A percentile compares a stretch with the other conserved stretches of the same genome.
Conservation (phyloP, 2,329 filamentous ascomycete genomes). For the Gnomoniopsis smithogilvyi region DNA sequence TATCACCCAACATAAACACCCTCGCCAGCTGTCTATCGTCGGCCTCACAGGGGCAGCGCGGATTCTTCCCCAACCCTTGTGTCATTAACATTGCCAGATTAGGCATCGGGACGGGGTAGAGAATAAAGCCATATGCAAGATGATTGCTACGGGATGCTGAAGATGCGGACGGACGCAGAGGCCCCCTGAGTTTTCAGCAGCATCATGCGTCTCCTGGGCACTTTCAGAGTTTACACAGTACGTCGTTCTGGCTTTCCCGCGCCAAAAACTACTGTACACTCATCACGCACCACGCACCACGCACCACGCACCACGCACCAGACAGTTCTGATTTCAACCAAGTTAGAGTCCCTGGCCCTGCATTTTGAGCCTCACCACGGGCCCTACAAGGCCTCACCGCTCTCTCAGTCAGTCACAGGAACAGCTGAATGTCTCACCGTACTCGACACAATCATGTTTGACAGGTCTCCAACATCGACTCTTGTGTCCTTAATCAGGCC, state of each 20-base stretch:
- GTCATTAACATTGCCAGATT: not conserved
- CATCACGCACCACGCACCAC: not conserved
- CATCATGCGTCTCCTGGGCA: not conserved
- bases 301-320: not conserved
- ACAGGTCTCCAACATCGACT: not conserved
- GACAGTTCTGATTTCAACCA: not conserved
- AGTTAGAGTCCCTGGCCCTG: not conserved
- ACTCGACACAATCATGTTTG: slow-evolving; percentile 13
- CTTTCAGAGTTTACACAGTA: no score
- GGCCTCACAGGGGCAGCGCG: not conserved
- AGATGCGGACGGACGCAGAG: slow-evolving; percentile 2
- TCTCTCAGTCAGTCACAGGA: slow-evolving; percentile 3
- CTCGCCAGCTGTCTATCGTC: not conserved
- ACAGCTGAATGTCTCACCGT: slow-evolving; percentile 12
- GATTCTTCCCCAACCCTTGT: not conserved
- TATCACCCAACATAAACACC: not conserved
- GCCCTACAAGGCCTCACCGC: slow-evolving; percentile 13
- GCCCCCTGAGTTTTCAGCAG: not conserved
- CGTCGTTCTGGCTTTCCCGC: no score
- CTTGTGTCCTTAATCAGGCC: not conserved
- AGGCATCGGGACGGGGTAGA: not conserved
- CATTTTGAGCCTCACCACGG: slow-evolving; percentile 14
- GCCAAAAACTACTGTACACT: no score
- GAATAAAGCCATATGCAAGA: slow-evolving; percentile 3
- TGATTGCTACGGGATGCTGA: slow-evolving; percentile 6